Conservation (phyloP, 1,139 yeast species). For the Taphrina sp. region DNA sequence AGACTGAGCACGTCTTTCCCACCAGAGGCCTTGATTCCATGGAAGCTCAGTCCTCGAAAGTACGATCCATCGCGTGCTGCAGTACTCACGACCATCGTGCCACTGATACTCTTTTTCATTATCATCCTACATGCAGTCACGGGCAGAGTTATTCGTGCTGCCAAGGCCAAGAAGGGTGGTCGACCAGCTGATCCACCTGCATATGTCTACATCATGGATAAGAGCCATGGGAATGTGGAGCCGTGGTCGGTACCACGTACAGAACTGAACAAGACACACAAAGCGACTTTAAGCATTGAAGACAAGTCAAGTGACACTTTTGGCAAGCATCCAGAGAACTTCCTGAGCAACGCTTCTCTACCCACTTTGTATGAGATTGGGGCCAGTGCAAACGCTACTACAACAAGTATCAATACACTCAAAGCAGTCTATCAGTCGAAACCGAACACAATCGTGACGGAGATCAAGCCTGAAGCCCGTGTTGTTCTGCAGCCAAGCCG, state of each 20-base stretch:
- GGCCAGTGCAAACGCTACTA: background rate
- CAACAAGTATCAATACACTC: background rate
- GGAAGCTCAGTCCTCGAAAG: background rate
- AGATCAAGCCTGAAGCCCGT: background rate
- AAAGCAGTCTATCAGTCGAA: background rate
- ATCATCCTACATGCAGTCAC: background rate
- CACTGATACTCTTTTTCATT: background rate
- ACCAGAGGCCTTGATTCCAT: background rate
- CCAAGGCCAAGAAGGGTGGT: background rate
- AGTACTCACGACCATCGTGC: background rate
- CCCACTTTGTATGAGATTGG: conserved; percentile 13
- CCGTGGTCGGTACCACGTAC: background rate
- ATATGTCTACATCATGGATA: conserved; percentile 2
- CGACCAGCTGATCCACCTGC: background rate
- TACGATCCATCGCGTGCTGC: conserved; percentile 2
- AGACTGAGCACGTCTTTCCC: background rate
- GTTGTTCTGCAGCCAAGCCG: background rate
- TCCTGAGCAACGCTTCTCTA: background rate
- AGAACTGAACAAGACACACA: background rate
- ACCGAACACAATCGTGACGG: background rate
- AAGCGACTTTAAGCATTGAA: background rate
- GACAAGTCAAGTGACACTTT: no score
- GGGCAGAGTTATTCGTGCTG: background rate
- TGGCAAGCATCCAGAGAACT: no score
- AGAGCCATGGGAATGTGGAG: conserved; percentile 6